Base-by-base conservation (phyloP, 495 filamentous ascomycete genomes). In the Tirmania nivea region DNA sequence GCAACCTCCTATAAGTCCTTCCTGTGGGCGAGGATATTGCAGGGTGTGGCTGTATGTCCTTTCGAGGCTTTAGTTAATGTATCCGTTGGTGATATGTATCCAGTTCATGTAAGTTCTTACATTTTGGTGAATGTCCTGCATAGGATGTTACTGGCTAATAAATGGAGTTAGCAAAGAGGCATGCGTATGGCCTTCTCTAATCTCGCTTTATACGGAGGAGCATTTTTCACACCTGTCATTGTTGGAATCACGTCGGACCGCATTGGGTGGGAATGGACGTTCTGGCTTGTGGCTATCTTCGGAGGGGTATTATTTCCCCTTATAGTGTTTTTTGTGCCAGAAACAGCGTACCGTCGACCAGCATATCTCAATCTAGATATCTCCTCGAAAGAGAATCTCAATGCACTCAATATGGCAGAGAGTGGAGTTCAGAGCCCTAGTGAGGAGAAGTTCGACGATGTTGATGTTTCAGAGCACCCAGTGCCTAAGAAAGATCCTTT, bases 131-230 rank as follows among this genome's bases (percentile, higher is more conserved):
- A 25, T 25, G 25, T 25, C 5, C 5, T n/a, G n/a, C n/a, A n/a
- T n/a, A n/a, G n/a, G n/a, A 25, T 25, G 25, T 25, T 19, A 19
- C 42, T 19, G 5, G 7, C 17, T 17, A 3, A 12, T 36, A 34
- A 20, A 8, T 19, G 35, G 9, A 6, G 21, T 25, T 55, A 85
- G 77, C 71, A 89, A 71, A 73, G 86, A 35, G 88, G 87, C 21
- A 84, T 79, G 62, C 76, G 87, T 49, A 95, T 95, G 87, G 88
- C 88, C 10, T 69, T 92, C 34, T 80, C 81, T 10, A 95, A 94
- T 64, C 75, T 95, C 50, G 78, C 87, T 3, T 72, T 94, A 10
- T 95, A 92, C 63, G 88, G 88, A 0, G 85, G 86, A 7, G 85
- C 88, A 4, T 94, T 95, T 61, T 81, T 94, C 63, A 94, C 88